A percentile compares a stretch with the other conserved stretches of the same genome.
Conservation (phyloP, 2,329 filamentous ascomycete species). For the Akanthomyces muscarius region DNA sequence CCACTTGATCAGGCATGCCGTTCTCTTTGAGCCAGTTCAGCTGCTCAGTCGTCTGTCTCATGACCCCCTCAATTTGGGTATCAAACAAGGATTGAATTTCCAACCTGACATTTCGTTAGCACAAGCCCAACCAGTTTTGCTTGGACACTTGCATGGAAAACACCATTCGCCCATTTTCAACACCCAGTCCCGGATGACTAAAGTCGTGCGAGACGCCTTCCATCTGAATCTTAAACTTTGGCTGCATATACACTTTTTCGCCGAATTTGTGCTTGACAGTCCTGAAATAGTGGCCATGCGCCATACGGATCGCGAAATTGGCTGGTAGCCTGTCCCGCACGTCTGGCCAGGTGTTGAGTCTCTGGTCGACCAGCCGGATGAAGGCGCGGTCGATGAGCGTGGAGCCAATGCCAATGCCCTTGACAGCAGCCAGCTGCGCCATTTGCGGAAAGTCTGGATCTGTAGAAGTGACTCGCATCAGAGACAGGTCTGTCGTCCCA, state of each 20-base stretch:
- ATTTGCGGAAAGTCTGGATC: constrained; percentile 28
- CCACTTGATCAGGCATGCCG: constrained; percentile 32
- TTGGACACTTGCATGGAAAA: constrained; percentile 33
- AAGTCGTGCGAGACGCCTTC: constrained; percentile 41
- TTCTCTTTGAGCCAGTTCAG: constrained; percentile 36
- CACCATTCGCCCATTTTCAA: constrained; percentile 39
- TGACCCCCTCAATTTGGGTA: constrained; percentile 37
- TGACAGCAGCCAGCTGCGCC: constrained; percentile 36
- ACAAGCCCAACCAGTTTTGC: background rate
- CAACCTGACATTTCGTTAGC: constrained; percentile 26
- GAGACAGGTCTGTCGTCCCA: constrained; percentile 43
- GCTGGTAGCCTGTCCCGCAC: constrained; percentile 32
- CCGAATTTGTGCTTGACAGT: constrained; percentile 42
- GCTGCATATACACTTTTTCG: constrained; percentile 38
- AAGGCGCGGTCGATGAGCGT: constrained; percentile 44
- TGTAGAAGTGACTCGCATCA: constrained; percentile 38
- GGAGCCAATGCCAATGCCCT: constrained; percentile 43
- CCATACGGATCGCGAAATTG: constrained; percentile 35
- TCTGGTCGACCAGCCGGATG: constrained; percentile 34
- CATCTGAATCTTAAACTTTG: constrained; percentile 39
- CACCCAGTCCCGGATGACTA: constrained; percentile 33
- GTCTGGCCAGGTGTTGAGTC: constrained; percentile 35
- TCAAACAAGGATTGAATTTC: constrained; percentile 44
- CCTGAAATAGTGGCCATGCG: constrained; percentile 36
- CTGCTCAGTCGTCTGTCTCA: constrained; percentile 36